Evolutionary conservation across 495 filamentous ascomycete species (phyloP).

Genomic region (Darksidea phi): DNA sequence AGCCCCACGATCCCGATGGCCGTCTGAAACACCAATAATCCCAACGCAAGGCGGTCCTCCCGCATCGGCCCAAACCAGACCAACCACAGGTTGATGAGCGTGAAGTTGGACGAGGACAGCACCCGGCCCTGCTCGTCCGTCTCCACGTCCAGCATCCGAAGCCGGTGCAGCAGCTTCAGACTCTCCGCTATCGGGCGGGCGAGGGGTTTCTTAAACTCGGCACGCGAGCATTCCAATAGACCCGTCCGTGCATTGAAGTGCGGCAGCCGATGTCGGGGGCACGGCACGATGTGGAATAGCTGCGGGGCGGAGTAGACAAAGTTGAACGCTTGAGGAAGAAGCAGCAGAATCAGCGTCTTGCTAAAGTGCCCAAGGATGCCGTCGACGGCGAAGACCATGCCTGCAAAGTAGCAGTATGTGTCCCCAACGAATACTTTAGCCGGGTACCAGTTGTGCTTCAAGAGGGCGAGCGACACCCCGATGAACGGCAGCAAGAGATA

Average conservation of each 20-base stretch:
- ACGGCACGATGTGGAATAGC: conserved; percentile 83
- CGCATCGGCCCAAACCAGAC: conserved; percentile 92
- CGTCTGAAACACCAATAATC: conserved; percentile 71
- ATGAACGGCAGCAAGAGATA: conserved; percentile 93
- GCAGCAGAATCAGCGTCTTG: conserved; percentile 88
- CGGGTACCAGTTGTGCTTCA: conserved; percentile 94
- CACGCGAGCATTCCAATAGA: conserved; percentile 78
- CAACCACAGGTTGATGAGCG: conserved; percentile 90
- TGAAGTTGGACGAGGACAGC: conserved; percentile 83
- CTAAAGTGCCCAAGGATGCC: conserved; percentile 96
- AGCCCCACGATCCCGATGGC: conserved; percentile 74
- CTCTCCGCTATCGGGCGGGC: conserved; percentile 56
- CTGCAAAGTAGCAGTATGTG: conserved; percentile 98
- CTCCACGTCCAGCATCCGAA: conserved; percentile 65
- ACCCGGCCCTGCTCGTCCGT: conserved; percentile 67
- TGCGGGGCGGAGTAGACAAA: conserved; percentile 92
- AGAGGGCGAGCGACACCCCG: conserved; percentile 82
- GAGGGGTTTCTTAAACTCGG: conserved; percentile 75
- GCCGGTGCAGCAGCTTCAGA: conserved; percentile 61
- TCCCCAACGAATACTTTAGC: conserved; percentile 94
- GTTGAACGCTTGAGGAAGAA: conserved; percentile 95
- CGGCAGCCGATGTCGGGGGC: conserved; percentile 87
- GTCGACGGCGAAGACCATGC: conserved; percentile 98
- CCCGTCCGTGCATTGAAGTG: conserved; percentile 81
- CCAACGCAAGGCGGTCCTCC: conserved; percentile 77